Conservation (phyloP, 345 rosid genomes). For the Gossypium thurberi region DNA sequence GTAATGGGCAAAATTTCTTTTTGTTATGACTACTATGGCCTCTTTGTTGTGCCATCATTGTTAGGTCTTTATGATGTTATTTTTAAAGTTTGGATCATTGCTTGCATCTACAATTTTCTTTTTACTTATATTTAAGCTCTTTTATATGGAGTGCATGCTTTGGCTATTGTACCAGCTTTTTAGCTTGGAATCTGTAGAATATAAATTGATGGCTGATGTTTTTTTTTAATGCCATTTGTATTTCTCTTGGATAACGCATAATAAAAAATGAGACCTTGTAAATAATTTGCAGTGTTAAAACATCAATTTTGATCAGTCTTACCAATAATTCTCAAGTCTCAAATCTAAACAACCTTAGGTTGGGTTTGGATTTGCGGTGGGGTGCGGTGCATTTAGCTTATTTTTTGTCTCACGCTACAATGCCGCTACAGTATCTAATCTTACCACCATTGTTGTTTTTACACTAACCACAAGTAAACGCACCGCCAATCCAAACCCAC, state of each 20-base stretch:
- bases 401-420: too few species aligned
- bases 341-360: not conserved
- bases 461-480: too few species aligned
- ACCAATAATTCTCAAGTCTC: not conserved
- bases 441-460: too few species aligned
- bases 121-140: not conserved
- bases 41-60: not conserved
- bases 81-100: not conserved
- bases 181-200: not conserved
- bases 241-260: not conserved
- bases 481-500: too few species aligned
- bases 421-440: too few species aligned
- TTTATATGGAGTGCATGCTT: not conserved
- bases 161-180: not conserved
- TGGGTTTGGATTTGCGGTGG: too few species aligned
- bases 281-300: not conserved
- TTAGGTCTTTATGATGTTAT: not conserved
- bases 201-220: not conserved
- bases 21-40: not conserved
- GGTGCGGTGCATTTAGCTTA: too few species aligned
- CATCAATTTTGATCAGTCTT: constrained; percentile 1
- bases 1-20: constrained; percentile 2
- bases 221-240: not conserved
- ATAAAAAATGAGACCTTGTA: not conserved
- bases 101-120: not conserved